Base-by-base conservation (phyloP, 108 stramenopile genomes). In the Cyclotella cryptica region DNA sequence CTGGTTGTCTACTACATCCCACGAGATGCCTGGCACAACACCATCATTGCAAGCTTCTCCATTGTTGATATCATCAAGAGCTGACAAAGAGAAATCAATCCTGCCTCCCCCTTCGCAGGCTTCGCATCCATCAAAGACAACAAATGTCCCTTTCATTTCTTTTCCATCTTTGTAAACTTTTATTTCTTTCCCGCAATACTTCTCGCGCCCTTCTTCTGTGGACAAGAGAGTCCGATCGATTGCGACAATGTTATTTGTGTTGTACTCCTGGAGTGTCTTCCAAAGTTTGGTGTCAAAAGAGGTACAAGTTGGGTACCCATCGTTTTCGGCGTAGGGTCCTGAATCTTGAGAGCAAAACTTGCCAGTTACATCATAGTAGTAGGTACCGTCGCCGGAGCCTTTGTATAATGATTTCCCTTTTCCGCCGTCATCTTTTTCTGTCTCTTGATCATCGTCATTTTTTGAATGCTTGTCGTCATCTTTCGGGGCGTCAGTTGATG, bases 21-120 rank as follows among this genome's bases (percentile, higher is more conserved):
- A 68, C 14, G 41, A 43, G 24, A 68, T 52, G 13, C 49, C 67
- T 24, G n/a, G 11, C 8, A 68, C 47, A 27, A 52, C 29, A 49
- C 67, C 67, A 52, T n/a, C 42, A 24, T 68, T 17, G 49, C 67
- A 68, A 22, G 67, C 67, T 18, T 68, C 13, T 18, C 67, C 67
- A 68, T 52, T 29, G 49, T 49, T 24, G 42, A 68, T 68, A 3
- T 30, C 17, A 29, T 68, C 49, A 21, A 68, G 51, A 29, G 67
- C 67, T 10, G 67, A 52, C 18, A 68, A 45, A 18, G 67, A 68
- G 49, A 68, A 68, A 52, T 68, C 67, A 27, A 68, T 49, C 49
- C 30, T 52, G 19, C 13, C 29, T 24, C 30, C 30, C 4, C 49
- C 46, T 41, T 39, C 35, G 29, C 67, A 68, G 3, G 67, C 51